A percentile compares a stretch with the other conserved stretches of the same genome.
phyloP scores from a whole-genome alignment of 148 eudicot genomes.

The Rhododendron ferrugineum region DNA sequence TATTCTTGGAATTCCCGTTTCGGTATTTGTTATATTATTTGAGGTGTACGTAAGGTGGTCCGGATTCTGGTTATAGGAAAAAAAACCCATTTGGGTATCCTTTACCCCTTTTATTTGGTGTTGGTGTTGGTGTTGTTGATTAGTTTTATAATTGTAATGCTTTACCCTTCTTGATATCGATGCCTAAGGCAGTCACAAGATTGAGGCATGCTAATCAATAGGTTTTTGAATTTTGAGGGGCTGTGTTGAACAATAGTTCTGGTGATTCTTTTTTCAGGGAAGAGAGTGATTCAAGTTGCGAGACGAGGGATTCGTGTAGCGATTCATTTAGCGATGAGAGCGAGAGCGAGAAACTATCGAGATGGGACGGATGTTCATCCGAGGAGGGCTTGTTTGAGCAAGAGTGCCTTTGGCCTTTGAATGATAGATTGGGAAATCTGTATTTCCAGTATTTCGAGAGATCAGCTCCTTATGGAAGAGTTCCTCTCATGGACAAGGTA shows the following conservation, averaged over 20 bases:
- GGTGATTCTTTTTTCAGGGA: slow-evolving; percentile 37
- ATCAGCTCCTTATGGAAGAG: slow-evolving; percentile 85
- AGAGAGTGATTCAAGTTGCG: slow-evolving; percentile 57
- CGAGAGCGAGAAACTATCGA: slow-evolving; percentile 72
- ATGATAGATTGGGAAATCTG: slow-evolving; percentile 74
- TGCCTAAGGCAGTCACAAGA: background rate
- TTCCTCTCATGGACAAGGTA: slow-evolving; percentile 98
- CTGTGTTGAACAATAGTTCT: background rate
- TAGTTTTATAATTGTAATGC: slow-evolving; percentile 2
- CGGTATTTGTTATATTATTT: background rate
- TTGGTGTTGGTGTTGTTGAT: background rate
- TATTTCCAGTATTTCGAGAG: slow-evolving; percentile 82
- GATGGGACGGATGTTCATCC: slow-evolving; percentile 92
- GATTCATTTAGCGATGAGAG: slow-evolving; percentile 94
- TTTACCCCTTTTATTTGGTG: background rate
- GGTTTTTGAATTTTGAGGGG: background rate
- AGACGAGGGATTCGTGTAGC: slow-evolving; percentile 78
- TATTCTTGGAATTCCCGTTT: background rate
- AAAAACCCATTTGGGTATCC: no score
- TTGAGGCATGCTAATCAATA: background rate
- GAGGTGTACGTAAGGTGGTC: no score
- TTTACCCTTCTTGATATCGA: background rate
- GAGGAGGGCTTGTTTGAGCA: slow-evolving; percentile 76
- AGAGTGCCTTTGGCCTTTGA: slow-evolving; percentile 48
- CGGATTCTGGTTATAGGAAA: background rate